These are phyloP conservation scores for Haberlea rhodopensis DNA, from an alignment of 257 asterid species.

Conservation along the genomic window DNA sequence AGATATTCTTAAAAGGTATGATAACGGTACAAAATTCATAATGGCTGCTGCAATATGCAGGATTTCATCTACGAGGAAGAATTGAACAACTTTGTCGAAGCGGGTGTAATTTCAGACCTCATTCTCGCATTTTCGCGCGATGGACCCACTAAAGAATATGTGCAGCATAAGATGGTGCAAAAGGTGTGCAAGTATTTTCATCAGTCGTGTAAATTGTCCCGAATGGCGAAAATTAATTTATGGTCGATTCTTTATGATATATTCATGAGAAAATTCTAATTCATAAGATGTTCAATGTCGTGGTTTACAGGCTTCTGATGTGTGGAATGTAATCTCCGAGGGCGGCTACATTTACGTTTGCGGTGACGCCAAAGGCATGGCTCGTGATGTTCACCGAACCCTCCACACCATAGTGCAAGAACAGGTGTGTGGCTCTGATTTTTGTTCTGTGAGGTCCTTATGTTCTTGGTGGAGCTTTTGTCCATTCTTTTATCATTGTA, in stretches of 20 bases:
- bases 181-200: constrained; percentile 44
- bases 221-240: not conserved
- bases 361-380: constrained; percentile 99
- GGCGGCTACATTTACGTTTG: constrained; percentile 89
- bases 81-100: constrained; percentile 58
- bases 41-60: constrained; percentile 38
- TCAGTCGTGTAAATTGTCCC: not conserved
- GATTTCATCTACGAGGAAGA: constrained; percentile 84
- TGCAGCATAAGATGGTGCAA: constrained; percentile 87
- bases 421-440: constrained; percentile 54
- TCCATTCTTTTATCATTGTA: constrained; percentile 10
- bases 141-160: constrained; percentile 80
- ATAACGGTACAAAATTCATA: not conserved
- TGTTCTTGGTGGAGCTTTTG: constrained; percentile 13
- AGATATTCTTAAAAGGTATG: not conserved
- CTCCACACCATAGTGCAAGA: constrained; percentile 87
- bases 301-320: constrained; percentile 56
- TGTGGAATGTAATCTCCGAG: constrained; percentile 75
- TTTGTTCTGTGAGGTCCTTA: not conserved
- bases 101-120: constrained; percentile 75
- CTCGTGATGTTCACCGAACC: constrained; percentile 92
- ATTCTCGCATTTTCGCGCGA: constrained; percentile 89
- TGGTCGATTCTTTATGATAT: not conserved
- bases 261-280: not conserved
- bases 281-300: constrained; percentile 1